Evolutionary conservation across 2,329 filamentous ascomycete genomes (phyloP).

Genomic region (Colletotrichum sidae): DNA sequence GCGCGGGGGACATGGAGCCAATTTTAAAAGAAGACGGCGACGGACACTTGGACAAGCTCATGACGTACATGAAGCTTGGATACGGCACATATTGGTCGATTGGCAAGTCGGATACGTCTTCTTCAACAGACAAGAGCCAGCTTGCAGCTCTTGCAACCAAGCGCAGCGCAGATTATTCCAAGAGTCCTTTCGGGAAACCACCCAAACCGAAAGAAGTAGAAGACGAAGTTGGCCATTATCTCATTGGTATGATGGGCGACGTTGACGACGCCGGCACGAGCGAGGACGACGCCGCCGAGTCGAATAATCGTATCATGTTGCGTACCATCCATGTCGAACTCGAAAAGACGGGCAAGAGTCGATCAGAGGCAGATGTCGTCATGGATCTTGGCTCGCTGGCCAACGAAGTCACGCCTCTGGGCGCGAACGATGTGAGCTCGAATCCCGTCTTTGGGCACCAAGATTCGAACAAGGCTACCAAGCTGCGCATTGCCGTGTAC

Average conservation of each 20-base stretch:
- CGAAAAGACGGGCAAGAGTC: slow-evolving; percentile 53
- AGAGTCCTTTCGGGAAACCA: slow-evolving; percentile 11
- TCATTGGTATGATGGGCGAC: slow-evolving; percentile 76
- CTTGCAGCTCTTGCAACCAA: slow-evolving; percentile 14
- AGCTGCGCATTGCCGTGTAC: slow-evolving; percentile 78
- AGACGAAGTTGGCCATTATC: slow-evolving; percentile 60
- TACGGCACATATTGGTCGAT: slow-evolving; percentile 76
- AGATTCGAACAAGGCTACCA: slow-evolving; percentile 65
- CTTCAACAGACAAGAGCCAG: slow-evolving; percentile 13
- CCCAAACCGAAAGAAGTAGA: slow-evolving; percentile 21
- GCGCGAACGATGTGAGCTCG: slow-evolving; percentile 32
- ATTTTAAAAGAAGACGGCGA: slow-evolving; percentile 45
- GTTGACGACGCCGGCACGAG: slow-evolving; percentile 69
- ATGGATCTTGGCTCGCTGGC: slow-evolving; percentile 52
- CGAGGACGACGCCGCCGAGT: slow-evolving; percentile 47
- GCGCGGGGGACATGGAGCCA: background rate
- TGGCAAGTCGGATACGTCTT: slow-evolving; percentile 29
- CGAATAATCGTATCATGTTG: slow-evolving; percentile 68
- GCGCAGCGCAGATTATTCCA: slow-evolving; percentile 7
- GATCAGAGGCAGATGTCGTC: slow-evolving; percentile 57
- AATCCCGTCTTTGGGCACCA: slow-evolving; percentile 54
- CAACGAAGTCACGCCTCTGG: slow-evolving; percentile 35
- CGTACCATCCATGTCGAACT: slow-evolving; percentile 77
- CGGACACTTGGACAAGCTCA: slow-evolving; percentile 64
- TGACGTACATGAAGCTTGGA: slow-evolving; percentile 74